Conservation (phyloP, 164 flowering plant genomes). For the Magnolia kwangsiensis region DNA sequence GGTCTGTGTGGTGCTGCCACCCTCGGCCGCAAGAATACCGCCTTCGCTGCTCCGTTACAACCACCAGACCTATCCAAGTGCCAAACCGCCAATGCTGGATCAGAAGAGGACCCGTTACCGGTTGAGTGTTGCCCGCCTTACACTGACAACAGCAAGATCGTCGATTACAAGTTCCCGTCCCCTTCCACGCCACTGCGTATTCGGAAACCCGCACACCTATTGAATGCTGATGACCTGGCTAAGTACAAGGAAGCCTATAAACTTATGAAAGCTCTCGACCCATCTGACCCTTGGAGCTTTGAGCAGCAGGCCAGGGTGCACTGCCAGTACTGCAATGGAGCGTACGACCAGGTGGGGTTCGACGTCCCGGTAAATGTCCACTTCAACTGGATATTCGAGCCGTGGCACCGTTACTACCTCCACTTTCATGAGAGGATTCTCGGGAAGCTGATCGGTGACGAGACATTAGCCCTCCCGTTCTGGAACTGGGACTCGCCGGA, state of each 20-base stretch:
- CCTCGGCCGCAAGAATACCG: background rate
- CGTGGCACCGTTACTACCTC: constrained; percentile 16
- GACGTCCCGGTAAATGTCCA: constrained; percentile 7
- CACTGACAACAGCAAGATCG: background rate
- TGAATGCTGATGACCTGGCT: background rate
- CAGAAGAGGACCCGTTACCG: too few relatives aligned
- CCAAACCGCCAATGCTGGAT: background rate
- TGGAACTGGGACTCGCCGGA: constrained; percentile 9
- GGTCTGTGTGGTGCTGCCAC: constrained; percentile 9
- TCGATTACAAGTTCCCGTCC: background rate
- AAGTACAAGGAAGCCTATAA: background rate
- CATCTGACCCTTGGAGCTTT: constrained; percentile 3
- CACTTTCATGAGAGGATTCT: constrained; percentile 12
- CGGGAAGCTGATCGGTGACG: constrained; percentile 11
- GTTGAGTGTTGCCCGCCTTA: constrained; percentile 11
- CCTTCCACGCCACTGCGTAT: background rate
- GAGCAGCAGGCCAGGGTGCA: constrained; percentile 11
- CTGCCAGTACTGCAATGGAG: constrained; percentile 12
- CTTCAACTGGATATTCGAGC: constrained; percentile 10
- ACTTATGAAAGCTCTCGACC: background rate
- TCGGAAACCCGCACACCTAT: constrained; percentile 2
- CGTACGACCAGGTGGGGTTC: constrained; percentile 3
- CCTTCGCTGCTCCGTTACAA: background rate
- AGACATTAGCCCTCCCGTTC: constrained; percentile 10
- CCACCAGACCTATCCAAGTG: constrained; percentile 10